A percentile compares a stretch with the other conserved stretches of the same genome.
Conservation (phyloP, 2,329 filamentous ascomycete genomes). For the Aspergillus hortae region DNA sequence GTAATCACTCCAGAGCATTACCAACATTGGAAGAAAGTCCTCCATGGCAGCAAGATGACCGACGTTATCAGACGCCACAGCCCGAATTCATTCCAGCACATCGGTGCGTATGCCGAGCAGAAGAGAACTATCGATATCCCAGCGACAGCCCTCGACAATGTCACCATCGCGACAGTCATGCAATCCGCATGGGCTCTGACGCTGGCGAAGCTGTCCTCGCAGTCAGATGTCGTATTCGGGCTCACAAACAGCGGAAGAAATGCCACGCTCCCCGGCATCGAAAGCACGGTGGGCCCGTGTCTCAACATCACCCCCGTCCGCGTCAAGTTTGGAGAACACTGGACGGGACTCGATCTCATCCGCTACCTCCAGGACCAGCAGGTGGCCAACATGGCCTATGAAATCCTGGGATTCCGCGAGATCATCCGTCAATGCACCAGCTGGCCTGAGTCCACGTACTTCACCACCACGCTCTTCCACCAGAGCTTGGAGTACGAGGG, state of each 20-base stretch:
- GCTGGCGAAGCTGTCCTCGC: conserved; percentile 52
- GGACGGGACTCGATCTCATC: conserved; percentile 54
- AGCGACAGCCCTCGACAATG: conserved; percentile 50
- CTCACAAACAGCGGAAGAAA: conserved; percentile 65
- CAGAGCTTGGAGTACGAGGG: conserved; percentile 36
- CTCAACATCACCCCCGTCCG: conserved; percentile 66
- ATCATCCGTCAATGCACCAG: conserved; percentile 46
- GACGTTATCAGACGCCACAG: conserved; percentile 32
- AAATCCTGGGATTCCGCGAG: conserved; percentile 54
- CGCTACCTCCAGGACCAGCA: conserved; percentile 56
- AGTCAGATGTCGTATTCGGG: conserved; percentile 61
- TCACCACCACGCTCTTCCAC: conserved; percentile 40
- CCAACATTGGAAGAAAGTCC: conserved; percentile 59
- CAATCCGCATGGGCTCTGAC: conserved; percentile 65
- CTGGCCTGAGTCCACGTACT: conserved; percentile 40
- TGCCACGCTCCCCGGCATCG: conserved; percentile 53
- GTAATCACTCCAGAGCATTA: conserved; percentile 47
- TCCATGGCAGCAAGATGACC: conserved; percentile 54
- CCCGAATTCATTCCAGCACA: conserved; percentile 33
- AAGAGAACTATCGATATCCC: conserved; percentile 33
- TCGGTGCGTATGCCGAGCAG: conserved; percentile 35
- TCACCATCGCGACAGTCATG: conserved; percentile 63
- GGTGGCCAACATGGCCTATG: conserved; percentile 53
- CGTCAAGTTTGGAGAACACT: conserved; percentile 51
- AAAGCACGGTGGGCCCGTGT: conserved; percentile 61